These are phyloP conservation scores for Boletus tomentosulus DNA, from an alignment of 768 basidiomycete species.

Conservation along the genomic window DNA sequence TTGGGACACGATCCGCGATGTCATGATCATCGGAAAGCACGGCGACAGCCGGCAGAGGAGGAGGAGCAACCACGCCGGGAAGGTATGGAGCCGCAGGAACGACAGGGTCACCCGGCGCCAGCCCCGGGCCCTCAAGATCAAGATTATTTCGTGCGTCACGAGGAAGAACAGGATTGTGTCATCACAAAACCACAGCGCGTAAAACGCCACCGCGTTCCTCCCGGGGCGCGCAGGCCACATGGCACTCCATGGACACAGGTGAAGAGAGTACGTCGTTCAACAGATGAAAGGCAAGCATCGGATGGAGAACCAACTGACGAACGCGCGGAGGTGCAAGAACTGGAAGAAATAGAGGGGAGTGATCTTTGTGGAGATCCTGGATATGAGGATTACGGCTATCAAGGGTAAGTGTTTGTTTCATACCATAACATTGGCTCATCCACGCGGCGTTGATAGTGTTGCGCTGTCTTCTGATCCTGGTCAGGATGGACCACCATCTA, in stretches of 20 bases:
- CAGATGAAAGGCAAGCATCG: background rate
- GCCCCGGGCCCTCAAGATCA: background rate
- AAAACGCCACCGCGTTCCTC: constrained; percentile 15
- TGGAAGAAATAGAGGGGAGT: too few relatives aligned
- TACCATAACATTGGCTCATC: background rate
- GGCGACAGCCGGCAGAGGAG: background rate
- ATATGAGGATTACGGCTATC: constrained; percentile 2
- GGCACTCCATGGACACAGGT: background rate
- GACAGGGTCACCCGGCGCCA: background rate
- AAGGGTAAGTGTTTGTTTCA: constrained; percentile 10
- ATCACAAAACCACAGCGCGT: background rate
- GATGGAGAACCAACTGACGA: background rate
- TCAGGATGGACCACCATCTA: constrained; percentile 8
- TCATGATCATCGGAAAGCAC: background rate
- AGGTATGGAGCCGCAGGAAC: background rate
- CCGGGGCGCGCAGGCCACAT: constrained; percentile 1
- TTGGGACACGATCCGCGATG: constrained; percentile 23
- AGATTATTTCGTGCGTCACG: background rate
- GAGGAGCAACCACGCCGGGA: constrained; percentile 6
- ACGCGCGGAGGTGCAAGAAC: background rate
- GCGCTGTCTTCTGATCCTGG: background rate
- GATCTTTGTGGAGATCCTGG: constrained; percentile 22
- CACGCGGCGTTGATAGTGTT: background rate
- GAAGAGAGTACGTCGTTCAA: constrained; percentile 17
- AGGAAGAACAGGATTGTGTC: background rate